Conservation (phyloP, 2,329 filamentous ascomycete genomes). For the Microcyclospora tardicrescens region DNA sequence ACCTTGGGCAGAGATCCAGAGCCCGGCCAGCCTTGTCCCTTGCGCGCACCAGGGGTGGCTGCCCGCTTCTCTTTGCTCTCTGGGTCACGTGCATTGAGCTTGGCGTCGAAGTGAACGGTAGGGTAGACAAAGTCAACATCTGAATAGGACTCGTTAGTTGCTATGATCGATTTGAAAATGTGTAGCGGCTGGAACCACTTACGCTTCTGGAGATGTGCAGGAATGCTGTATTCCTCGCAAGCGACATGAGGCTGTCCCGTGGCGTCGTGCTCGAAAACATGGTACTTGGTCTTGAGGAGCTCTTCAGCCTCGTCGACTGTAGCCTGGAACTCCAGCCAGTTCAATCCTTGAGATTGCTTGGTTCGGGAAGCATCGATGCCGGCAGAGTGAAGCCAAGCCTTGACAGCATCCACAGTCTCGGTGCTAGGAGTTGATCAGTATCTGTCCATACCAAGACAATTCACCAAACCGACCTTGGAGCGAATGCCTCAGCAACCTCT, state of each 20-base stretch:
- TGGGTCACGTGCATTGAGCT: slow-evolving; percentile 13
- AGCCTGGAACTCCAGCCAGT: slow-evolving; percentile 43
- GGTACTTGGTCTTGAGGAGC: slow-evolving; percentile 41
- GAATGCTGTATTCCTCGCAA: slow-evolving; percentile 27
- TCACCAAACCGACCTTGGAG: slow-evolving; percentile 19
- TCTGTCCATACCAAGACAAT: slow-evolving; percentile 1
- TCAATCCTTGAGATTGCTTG: slow-evolving; percentile 37
- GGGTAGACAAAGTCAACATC: slow-evolving; percentile 25
- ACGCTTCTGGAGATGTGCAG: slow-evolving; percentile 14
- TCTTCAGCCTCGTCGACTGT: slow-evolving; percentile 41
- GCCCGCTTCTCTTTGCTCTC: slow-evolving; percentile 11
- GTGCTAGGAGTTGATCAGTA: slow-evolving; percentile 10
- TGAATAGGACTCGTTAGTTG: too few relatives aligned
- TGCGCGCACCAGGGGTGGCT: slow-evolving; percentile 7
- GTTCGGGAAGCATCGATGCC: slow-evolving; percentile 40
- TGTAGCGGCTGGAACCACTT: slow-evolving; percentile 4
- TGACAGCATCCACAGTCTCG: slow-evolving; percentile 38
- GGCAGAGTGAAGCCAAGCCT: slow-evolving; percentile 40
- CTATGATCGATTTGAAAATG: slow-evolving; percentile 3
- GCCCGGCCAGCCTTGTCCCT: slow-evolving; percentile 15
- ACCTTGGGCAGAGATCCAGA: slow-evolving; percentile 22
- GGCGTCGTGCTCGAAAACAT: slow-evolving; percentile 34
- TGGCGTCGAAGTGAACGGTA: slow-evolving; percentile 29
- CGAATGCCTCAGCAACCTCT: slow-evolving; percentile 31
- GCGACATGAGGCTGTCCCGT: slow-evolving; percentile 24